Evolutionary conservation across 2,329 filamentous ascomycete species (phyloP).

Genomic region (Sporothrix inflata): DNA sequence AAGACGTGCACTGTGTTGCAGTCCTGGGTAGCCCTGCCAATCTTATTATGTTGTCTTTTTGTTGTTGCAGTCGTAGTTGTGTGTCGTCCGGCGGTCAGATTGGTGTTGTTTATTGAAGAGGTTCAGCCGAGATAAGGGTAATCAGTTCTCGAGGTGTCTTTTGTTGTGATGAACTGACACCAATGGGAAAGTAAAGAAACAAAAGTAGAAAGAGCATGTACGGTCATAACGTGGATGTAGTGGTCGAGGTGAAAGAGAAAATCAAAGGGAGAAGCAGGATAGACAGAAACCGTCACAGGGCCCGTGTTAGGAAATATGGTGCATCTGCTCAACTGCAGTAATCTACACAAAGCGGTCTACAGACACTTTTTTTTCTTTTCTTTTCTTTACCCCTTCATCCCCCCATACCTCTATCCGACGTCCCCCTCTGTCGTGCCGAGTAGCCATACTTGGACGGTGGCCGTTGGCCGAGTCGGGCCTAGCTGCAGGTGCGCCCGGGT

Average conservation of each 20-base stretch:
- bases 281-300: too few species aligned
- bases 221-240: neutral
- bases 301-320: neutral
- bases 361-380: neutral
- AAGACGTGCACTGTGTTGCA: neutral
- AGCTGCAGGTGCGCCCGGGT: neutral
- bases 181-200: neutral
- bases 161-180: too few species aligned
- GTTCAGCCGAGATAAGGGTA: too few species aligned
- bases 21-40: too few species aligned
- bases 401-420: neutral
- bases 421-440: slow-evolving; percentile 1
- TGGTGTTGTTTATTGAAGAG: neutral
- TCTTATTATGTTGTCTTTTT: too few species aligned
- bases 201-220: neutral
- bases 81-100: too few species aligned
- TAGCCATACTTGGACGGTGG: neutral
- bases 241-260: neutral
- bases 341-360: neutral
- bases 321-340: neutral
- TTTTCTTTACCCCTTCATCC: neutral
- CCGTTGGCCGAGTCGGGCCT: slow-evolving; percentile 5
- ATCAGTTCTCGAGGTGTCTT: too few species aligned
- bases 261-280: neutral
- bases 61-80: too few species aligned